These are phyloP conservation scores for Tulasnella sp. DNA, from an alignment of 768 basidiomycete species.

Conservation along the genomic window DNA sequence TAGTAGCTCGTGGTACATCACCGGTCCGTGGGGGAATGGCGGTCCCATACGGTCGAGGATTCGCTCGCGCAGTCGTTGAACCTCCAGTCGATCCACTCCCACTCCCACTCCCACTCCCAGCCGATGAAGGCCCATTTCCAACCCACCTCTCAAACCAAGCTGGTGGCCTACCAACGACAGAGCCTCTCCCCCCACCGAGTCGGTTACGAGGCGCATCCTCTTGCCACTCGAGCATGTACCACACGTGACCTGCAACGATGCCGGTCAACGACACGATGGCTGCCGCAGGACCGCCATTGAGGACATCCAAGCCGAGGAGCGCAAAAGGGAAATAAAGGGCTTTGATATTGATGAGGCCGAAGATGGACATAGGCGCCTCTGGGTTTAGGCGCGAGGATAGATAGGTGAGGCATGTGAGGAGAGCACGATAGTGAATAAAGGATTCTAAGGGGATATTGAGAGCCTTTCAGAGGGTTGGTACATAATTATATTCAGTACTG, in stretches of 20 bases:
- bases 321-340: slow-evolving; percentile 63
- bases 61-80: slow-evolving; percentile 22
- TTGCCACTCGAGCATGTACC: slow-evolving; percentile 41
- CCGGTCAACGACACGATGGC: slow-evolving; percentile 55
- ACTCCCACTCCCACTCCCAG: no score
- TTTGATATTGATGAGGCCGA: slow-evolving; percentile 70
- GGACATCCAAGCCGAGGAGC: slow-evolving; percentile 60
- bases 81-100: slow-evolving; percentile 25
- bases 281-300: slow-evolving; percentile 40
- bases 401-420: slow-evolving; percentile 60
- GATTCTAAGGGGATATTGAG: slow-evolving; percentile 53
- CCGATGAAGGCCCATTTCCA: no score
- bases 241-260: slow-evolving; percentile 64
- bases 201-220: slow-evolving; percentile 45
- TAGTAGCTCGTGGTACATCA: slow-evolving; percentile 19
- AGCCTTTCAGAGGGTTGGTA: slow-evolving; percentile 25
- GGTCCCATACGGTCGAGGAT: slow-evolving; percentile 28
- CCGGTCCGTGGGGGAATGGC: slow-evolving; percentile 20
- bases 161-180: slow-evolving; percentile 45
- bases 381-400: slow-evolving; percentile 54
- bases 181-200: slow-evolving; percentile 33
- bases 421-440: slow-evolving; percentile 48
- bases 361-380: slow-evolving; percentile 58
- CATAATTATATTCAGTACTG: background rate
- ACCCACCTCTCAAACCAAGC: slow-evolving; percentile 45